phyloP scores from a whole-genome alignment of 139 green algal species.

The Chlorella sorokiniana region DNA sequence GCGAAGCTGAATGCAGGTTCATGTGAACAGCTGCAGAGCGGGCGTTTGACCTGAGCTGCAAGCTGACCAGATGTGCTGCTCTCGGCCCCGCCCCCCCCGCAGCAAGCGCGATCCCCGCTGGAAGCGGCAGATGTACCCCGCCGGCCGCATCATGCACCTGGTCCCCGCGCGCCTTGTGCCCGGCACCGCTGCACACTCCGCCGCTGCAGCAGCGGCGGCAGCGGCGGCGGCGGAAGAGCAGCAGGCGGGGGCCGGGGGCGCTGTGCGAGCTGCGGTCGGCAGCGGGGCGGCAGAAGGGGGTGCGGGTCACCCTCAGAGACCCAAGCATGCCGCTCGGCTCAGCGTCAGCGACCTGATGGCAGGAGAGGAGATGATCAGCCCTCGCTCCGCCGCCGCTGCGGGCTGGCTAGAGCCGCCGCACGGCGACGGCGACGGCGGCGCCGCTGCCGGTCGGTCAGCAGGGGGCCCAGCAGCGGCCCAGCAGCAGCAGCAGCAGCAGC shows the following conservation, averaged over 20 bases:
- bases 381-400: too few relatives aligned
- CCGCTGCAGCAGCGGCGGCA: neutral
- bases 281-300: neutral
- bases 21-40: neutral
- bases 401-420: too few relatives aligned
- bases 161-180: conserved; percentile 61
- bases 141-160: conserved; percentile 82
- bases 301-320: neutral
- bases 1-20: neutral
- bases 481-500: neutral
- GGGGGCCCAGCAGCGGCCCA: neutral
- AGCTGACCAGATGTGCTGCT: neutral
- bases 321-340: too few relatives aligned
- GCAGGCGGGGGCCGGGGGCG: neutral
- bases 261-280: neutral
- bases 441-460: neutral
- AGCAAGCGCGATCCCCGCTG: conserved; percentile 20
- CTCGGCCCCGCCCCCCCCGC: neutral
- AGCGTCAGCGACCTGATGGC: too few relatives aligned
- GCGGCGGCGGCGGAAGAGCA: neutral
- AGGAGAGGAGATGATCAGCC: too few relatives aligned
- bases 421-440: too few relatives aligned
- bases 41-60: neutral
- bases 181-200: neutral
- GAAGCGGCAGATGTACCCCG: conserved; percentile 72